Evolutionary conservation across 306 rosid species (phyloP).

Genomic region (Vigna hirtella): DNA sequence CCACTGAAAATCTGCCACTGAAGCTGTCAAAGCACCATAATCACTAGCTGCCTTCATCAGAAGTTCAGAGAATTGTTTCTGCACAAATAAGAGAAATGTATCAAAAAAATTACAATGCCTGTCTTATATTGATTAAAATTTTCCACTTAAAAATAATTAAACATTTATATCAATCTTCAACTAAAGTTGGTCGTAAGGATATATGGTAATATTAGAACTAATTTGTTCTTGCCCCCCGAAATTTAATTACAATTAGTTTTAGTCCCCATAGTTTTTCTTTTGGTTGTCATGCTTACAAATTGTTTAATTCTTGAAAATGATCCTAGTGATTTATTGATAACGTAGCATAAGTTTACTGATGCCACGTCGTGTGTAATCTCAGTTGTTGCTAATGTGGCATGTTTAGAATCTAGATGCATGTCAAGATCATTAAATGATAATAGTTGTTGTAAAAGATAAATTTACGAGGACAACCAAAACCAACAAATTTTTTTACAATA

Average conservation of each 20-base stretch:
- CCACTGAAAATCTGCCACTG: slow-evolving; percentile 98
- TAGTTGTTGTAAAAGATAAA: background rate
- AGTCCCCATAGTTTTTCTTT: background rate
- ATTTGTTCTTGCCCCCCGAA: background rate
- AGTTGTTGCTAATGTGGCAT: background rate
- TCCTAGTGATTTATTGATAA: background rate
- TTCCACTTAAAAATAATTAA: slow-evolving; percentile 10
- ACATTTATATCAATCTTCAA: slow-evolving; percentile 21
- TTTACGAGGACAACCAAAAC: background rate
- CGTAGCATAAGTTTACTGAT: background rate
- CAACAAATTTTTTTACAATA: background rate
- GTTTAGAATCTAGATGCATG: background rate
- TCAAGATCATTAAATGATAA: background rate
- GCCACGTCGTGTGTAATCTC: background rate
- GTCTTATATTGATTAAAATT: slow-evolving; percentile 19
- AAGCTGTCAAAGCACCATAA: slow-evolving; percentile 93
- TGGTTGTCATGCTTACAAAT: background rate
- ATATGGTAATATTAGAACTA: slow-evolving; percentile 28
- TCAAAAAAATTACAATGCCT: slow-evolving; percentile 36
- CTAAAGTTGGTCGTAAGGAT: background rate
- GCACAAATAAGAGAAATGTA: slow-evolving; percentile 52
- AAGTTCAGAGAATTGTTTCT: slow-evolving; percentile 96
- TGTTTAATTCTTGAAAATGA: background rate
- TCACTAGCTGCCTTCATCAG: slow-evolving; percentile 98
- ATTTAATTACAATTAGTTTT: background rate